Evolutionary conservation across 2,329 filamentous ascomycete genomes (phyloP).

Genomic region (Huntiella savannae): DNA sequence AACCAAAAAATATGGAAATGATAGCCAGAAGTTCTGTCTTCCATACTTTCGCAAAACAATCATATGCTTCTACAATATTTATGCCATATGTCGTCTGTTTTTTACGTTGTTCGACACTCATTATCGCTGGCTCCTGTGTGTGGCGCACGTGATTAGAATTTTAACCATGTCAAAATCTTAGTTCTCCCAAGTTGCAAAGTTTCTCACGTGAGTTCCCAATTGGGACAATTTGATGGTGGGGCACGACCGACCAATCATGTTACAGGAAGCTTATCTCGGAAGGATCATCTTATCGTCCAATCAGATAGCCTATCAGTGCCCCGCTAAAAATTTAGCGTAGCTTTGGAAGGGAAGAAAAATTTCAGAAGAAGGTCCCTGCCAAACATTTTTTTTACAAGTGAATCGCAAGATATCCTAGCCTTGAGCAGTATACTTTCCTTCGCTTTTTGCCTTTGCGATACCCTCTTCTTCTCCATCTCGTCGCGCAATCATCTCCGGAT

Average conservation of each 20-base stretch:
- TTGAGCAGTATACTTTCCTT: slow-evolving; percentile 8
- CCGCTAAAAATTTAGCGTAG: slow-evolving; percentile 12
- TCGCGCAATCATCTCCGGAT: slow-evolving; percentile 1
- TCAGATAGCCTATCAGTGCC: slow-evolving; percentile 10
- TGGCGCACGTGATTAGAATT: background rate
- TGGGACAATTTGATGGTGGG: slow-evolving; percentile 9
- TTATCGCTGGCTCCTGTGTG: background rate
- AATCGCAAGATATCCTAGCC: slow-evolving; percentile 11
- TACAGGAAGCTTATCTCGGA: slow-evolving; percentile 6
- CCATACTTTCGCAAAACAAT: background rate
- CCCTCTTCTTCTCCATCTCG: slow-evolving; percentile 3
- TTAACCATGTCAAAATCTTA: slow-evolving; percentile 3
- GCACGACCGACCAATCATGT: slow-evolving; percentile 5
- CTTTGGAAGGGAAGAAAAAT: slow-evolving; percentile 12
- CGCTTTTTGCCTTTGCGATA: slow-evolving; percentile 6
- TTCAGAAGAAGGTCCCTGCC: slow-evolving; percentile 11
- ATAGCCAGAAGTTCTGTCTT: background rate
- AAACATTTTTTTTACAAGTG: slow-evolving; percentile 11
- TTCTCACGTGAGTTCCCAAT: slow-evolving; percentile 8
- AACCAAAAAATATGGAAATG: background rate
- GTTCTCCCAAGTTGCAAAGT: background rate
- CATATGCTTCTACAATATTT: too few relatives aligned
- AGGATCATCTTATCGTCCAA: slow-evolving; percentile 12
- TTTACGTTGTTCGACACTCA: background rate
- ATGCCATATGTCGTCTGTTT: too few relatives aligned